These are phyloP conservation scores for Ceratocystis harringtonii DNA, from an alignment of 2,329 filamentous ascomycete species.

Conservation along the genomic window DNA sequence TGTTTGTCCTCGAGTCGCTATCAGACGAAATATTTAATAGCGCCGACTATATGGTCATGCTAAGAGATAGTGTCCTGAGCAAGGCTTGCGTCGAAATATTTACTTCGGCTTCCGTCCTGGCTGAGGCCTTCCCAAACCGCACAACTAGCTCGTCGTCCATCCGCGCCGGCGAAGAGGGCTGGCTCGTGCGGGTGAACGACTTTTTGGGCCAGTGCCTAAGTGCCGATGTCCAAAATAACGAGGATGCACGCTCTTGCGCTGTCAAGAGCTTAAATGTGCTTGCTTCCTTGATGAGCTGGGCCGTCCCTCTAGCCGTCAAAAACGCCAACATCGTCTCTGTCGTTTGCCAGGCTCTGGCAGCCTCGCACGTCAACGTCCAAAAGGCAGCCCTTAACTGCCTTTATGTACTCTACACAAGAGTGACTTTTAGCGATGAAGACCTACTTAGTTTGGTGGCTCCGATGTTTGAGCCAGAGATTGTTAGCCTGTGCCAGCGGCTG, in stretches of 20 bases:
- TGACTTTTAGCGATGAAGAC: conserved; percentile 60
- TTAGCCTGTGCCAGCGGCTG: conserved; percentile 56
- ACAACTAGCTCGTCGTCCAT: conserved; percentile 48
- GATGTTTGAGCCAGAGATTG: conserved; percentile 58
- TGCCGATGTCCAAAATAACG: conserved; percentile 47
- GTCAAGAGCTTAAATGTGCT: conserved; percentile 65
- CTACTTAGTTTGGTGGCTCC: conserved; percentile 64
- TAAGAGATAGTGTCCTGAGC: conserved; percentile 72
- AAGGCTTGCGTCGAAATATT: conserved; percentile 89
- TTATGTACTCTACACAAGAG: conserved; percentile 65
- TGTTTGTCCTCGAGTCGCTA: conserved; percentile 76
- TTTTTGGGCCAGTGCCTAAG: conserved; percentile 61
- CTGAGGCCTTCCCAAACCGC: conserved; percentile 60
- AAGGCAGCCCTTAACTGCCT: conserved; percentile 69
- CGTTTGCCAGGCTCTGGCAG: conserved; percentile 57
- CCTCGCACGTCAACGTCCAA: conserved; percentile 55
- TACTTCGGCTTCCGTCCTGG: conserved; percentile 60
- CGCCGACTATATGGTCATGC: conserved; percentile 71
- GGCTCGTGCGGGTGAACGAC: conserved; percentile 62
- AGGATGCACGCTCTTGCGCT: conserved; percentile 53
- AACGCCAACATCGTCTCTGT: conserved; percentile 54
- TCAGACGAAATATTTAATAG: conserved; percentile 89
- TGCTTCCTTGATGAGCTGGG: conserved; percentile 70
- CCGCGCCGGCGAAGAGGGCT: conserved; percentile 68
- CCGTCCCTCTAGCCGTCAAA: conserved; percentile 66